phyloP scores from a whole-genome alignment of 306 rosid genomes.

The Alnus rubra region DNA sequence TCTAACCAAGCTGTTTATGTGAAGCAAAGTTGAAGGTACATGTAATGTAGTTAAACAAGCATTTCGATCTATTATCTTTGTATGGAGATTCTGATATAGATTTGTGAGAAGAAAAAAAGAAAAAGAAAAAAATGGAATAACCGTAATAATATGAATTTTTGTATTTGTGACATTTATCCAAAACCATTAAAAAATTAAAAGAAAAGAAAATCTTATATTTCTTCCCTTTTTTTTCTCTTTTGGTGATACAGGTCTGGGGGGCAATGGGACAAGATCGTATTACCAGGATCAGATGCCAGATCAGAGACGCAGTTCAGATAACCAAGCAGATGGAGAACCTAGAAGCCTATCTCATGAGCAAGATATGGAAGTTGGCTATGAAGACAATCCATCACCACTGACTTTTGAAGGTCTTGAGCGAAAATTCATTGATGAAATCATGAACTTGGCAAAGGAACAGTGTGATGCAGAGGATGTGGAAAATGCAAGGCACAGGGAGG shows the following conservation, averaged over 20 bases:
- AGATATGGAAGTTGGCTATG: conserved; percentile 39
- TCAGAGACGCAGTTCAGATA: background rate
- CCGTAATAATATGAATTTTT: no score
- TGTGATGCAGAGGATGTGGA: conserved; percentile 34
- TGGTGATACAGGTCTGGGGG: conserved; percentile 24
- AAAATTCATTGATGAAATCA: conserved; percentile 32
- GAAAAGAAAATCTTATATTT: no score
- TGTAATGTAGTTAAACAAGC: no score
- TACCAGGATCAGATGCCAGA: conserved; percentile 23
- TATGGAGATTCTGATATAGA: no score
- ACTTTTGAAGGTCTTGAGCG: conserved; percentile 34
- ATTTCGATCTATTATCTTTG: no score
- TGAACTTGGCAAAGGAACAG: conserved; percentile 27
- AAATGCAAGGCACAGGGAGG: conserved; percentile 33
- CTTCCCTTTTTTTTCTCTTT: no score
- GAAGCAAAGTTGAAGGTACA: no score
- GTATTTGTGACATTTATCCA: background rate
- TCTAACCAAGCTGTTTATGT: no score
- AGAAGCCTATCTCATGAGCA: conserved; percentile 22
- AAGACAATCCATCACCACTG: conserved; percentile 26
- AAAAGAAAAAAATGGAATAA: no score
- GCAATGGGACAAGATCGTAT: conserved; percentile 15
- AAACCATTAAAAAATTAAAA: background rate
- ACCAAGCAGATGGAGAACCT: conserved; percentile 19
- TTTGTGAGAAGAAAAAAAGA: no score